A percentile compares a stretch with the other conserved stretches of the same genome.
phyloP scores from a whole-genome alignment of 345 rosid species.

The Garcia nutans region DNA sequence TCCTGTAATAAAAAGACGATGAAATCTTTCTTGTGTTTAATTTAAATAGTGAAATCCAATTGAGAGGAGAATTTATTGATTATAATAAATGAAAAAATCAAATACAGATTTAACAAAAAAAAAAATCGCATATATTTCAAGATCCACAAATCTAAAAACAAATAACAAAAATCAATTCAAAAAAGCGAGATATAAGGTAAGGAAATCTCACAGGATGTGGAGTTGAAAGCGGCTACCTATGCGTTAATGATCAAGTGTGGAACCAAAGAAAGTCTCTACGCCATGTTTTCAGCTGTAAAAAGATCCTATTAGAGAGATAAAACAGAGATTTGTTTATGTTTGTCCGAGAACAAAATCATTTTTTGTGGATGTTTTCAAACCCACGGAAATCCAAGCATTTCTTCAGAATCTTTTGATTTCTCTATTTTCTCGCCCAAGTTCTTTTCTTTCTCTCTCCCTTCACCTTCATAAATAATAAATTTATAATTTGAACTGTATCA shows the following conservation, averaged over 20 bases:
- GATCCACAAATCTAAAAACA: slow-evolving; percentile 42
- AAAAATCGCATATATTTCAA: slow-evolving; percentile 32
- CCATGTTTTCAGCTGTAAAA: slow-evolving; percentile 50
- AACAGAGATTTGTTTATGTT: background rate
- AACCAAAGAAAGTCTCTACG: slow-evolving; percentile 34
- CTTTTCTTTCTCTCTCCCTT: background rate
- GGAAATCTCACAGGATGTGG: slow-evolving; percentile 51
- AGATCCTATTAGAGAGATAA: slow-evolving; percentile 26
- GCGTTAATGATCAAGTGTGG: slow-evolving; percentile 38
- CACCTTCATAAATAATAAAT: too few species aligned
- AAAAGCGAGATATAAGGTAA: slow-evolving; percentile 51
- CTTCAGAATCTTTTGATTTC: slow-evolving; percentile 1
- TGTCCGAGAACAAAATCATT: slow-evolving; percentile 22
- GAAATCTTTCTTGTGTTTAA: slow-evolving; percentile 1
- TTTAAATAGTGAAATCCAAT: slow-evolving; percentile 15
- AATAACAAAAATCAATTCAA: slow-evolving; percentile 45
- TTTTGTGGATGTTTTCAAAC: background rate
- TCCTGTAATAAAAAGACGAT: slow-evolving; percentile 12
- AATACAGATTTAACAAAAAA: slow-evolving; percentile 23
- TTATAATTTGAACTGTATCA: background rate
- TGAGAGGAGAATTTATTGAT: background rate
- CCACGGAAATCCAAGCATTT: slow-evolving; percentile 11
- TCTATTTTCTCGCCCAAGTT: background rate
- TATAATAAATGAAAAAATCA: background rate
- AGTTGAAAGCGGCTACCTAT: slow-evolving; percentile 50